Percentiles rank a stretch among this genome's conserved stretches.
Conservation (phyloP, 345 rosid genomes). For the Microcos paniculata region DNA sequence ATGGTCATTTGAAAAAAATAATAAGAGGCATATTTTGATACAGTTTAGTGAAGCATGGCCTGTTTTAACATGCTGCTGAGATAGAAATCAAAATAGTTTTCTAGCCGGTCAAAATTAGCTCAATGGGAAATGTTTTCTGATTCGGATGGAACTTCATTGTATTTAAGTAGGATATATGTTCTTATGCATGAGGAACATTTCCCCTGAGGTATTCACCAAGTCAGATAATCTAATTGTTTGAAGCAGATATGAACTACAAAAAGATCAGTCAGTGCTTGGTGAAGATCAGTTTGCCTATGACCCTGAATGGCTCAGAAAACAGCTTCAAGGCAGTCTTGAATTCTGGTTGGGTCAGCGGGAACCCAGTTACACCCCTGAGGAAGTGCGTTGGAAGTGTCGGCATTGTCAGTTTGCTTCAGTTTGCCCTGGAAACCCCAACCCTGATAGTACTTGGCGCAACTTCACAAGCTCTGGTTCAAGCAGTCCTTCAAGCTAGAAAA, state of each 20-base stretch:
- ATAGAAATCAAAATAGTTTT: too few species aligned
- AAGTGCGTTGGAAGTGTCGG: slow-evolving; percentile 85
- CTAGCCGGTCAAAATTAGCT: too few species aligned
- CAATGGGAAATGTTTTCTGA: too few species aligned
- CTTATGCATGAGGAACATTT: too few species aligned
- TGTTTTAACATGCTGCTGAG: too few species aligned
- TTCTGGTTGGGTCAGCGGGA: slow-evolving; percentile 69
- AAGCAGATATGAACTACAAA: slow-evolving; percentile 73
- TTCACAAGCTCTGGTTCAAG: slow-evolving; percentile 13
- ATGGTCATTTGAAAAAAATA: too few species aligned
- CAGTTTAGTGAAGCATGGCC: too few species aligned
- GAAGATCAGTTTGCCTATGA: slow-evolving; percentile 63
- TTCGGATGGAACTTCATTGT: too few species aligned
- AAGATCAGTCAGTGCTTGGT: slow-evolving; percentile 60
- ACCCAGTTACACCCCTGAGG: slow-evolving; percentile 55
- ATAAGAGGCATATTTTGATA: too few species aligned
- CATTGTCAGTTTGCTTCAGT: slow-evolving; percentile 51
- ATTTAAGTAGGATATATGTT: too few species aligned
- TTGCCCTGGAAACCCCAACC: slow-evolving; percentile 39
- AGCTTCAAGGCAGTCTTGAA: slow-evolving; percentile 42
- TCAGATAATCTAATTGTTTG: slow-evolving; percentile 6
- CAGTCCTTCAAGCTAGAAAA: slow-evolving; percentile 7
- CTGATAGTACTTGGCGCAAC: slow-evolving; percentile 3
- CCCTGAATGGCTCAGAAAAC: slow-evolving; percentile 48
- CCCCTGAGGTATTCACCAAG: neutral